Base-by-base conservation (phyloP, 179 eudicot genomes). In the Camellia oleifera region DNA sequence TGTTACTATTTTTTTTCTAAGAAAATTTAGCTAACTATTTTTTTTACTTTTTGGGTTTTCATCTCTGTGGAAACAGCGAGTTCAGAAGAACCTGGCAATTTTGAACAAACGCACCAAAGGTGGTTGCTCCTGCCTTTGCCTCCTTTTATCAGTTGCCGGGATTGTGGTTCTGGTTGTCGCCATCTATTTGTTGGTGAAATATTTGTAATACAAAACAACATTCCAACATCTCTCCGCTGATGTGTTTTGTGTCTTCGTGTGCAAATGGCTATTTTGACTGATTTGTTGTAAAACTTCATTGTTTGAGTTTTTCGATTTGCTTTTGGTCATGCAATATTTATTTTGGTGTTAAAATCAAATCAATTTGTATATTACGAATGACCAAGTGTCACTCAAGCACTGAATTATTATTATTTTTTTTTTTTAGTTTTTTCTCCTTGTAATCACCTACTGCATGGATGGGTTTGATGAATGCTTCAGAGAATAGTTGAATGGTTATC, bases 71-170 rank as follows among this genome's bases (percentile, higher is more conserved):
- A 50, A 79, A 86, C 97, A 95, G 98, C 91, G 97, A 63, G 88
- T 93, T 32, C 95, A 92, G 84, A 92, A 81, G 88, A 90, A 78
- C 81, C 84, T 95, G 75, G 97, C 92, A 9, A 81, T 86, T 50
- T 81, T 95, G 86, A 95, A 84, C 85, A 94, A 87, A 86, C 88
- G 88, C 78, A 90, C 96, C 68, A 92, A 88, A 85, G 91, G 90
- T 62, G 88, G 95, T 58, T 94, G 99, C 88, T 86, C 98, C 71
- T 92, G 96, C 88, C 42, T 87, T 77, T 84, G 91, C 87, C 83
- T 94, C 62, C 79, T 88, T 62, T 75, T 91, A 72, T 84, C 92
- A 4, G 95, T 89, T 46, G 78, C 87, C 23, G 99, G 93, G 77
- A 88, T 95, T 66, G 86, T 88, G 40, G 79, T 84, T 66, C 84